Percentiles rank a stretch among this genome's conserved stretches.
phyloP scores from a whole-genome alignment of 495 filamentous ascomycete species.

The Umbilicaria muhlenbergii region DNA sequence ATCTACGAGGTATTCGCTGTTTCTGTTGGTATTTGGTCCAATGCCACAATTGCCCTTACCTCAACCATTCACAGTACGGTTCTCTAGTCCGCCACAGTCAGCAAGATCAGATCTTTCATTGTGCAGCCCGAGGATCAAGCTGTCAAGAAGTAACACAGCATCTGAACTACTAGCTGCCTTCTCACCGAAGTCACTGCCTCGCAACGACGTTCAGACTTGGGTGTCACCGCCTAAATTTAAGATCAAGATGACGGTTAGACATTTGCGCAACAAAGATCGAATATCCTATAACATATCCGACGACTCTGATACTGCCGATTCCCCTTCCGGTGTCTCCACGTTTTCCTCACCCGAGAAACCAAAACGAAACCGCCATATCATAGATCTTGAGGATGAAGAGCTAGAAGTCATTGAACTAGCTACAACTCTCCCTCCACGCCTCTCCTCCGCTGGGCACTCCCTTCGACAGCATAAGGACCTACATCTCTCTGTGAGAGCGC shows the following conservation, averaged over 20 bases:
- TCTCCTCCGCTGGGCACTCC: slow-evolving; percentile 11
- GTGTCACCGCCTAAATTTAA: background rate
- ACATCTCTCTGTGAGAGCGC: slow-evolving; percentile 6
- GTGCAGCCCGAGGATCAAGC: background rate
- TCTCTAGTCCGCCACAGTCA: too few species aligned
- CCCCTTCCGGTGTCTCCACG: slow-evolving; percentile 2
- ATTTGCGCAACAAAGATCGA: slow-evolving; percentile 4
- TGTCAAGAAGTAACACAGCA: slow-evolving; percentile 1
- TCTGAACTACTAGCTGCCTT: slow-evolving; percentile 8
- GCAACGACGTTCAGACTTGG: background rate
- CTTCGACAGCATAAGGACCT: slow-evolving; percentile 11
- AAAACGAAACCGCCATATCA: background rate
- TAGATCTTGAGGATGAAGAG: slow-evolving; percentile 6
- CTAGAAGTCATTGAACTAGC: background rate
- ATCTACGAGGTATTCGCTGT: too few species aligned
- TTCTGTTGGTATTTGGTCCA: too few species aligned
- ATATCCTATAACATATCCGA: slow-evolving; percentile 13
- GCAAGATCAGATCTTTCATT: too few species aligned
- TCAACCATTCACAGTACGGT: too few species aligned
- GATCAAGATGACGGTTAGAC: slow-evolving; percentile 2
- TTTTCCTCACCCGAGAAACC: slow-evolving; percentile 12
- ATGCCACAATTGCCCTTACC: too few species aligned
- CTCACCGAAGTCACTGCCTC: slow-evolving; percentile 3
- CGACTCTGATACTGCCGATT: slow-evolving; percentile 5
- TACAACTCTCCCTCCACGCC: slow-evolving; percentile 4